These are phyloP conservation scores for Castanopsis chinensis DNA, from an alignment of 306 rosid genomes.

Conservation along the genomic window DNA sequence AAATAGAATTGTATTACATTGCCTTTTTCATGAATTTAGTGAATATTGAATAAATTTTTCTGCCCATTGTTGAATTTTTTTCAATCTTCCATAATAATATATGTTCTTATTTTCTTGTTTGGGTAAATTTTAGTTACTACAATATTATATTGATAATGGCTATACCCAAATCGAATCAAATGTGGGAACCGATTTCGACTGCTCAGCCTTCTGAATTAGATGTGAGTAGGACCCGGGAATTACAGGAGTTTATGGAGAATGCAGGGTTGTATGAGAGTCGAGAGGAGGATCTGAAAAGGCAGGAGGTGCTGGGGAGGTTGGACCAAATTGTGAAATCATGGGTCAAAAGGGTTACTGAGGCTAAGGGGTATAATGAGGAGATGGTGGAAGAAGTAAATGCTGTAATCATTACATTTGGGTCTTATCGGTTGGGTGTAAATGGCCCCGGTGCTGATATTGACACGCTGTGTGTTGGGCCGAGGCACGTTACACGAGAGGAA, in stretches of 20 bases:
- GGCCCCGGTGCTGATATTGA: slow-evolving; percentile 2
- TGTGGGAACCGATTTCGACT: neutral
- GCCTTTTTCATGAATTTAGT: too few relatives aligned
- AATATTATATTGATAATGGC: too few relatives aligned
- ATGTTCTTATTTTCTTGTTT: too few relatives aligned
- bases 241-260: neutral
- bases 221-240: neutral
- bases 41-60: too few relatives aligned
- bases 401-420: neutral
- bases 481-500: neutral
- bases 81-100: too few relatives aligned
- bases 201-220: neutral
- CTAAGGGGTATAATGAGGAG: neutral
- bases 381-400: neutral
- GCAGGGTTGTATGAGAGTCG: neutral
- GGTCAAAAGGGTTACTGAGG: neutral
- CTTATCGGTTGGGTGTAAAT: slow-evolving; percentile 3
- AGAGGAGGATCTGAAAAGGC: neutral
- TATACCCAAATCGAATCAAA: neutral
- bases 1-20: too few relatives aligned
- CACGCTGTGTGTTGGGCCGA: slow-evolving; percentile 5
- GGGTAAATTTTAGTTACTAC: too few relatives aligned
- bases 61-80: too few relatives aligned
- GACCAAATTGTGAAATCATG: neutral
- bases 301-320: slow-evolving; percentile 1